Evolutionary conservation across 306 rosid genomes (phyloP), one percentile per base, ranked within the genome.

Genomic region (Gillenia trifoliata): DNA sequence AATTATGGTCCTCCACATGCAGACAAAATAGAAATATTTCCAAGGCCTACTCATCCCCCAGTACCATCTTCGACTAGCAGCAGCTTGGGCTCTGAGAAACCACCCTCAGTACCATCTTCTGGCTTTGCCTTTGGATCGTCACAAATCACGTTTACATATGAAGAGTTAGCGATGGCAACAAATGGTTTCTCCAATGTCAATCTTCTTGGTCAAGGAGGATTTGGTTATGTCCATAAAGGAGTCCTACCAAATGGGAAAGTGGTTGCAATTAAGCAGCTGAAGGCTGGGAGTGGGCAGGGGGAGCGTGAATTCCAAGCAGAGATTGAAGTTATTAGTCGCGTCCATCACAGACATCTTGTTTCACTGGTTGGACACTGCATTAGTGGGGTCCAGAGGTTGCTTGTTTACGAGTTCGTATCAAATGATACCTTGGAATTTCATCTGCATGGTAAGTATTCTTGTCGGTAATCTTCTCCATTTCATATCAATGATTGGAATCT

Each of bases 301-400:
- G 91, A 89, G 66, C 94, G 94, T 16, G 94, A 89, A 72, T 89
- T 89, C 47, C 83, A 64, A 72, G 89, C 93, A 1, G 93, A 86
- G 83, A 88, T 89, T 0, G 93, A 89, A 70, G 85, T 89, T 78
- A 87, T 89, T 71, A 71, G 86, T 68, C 91, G 88, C 28, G 87
- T 89, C 61, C 94, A 89, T 83, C 91, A 89, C 70, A 79, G 86
- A 43, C 86, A 89, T 59, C 94, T 89, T 64, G 94, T 89, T 77
- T 81, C 89, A 41, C 78, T 89, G 28, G 89, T 87, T 77, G 94
- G 94, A 64, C 80, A 71, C 70, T 86, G 91, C 81, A 73, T 77
- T 75, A 72, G 88, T 59, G 89, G 83, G 61, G 60, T 33, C 50
- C 82, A 71, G 55, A 87, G 86, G 79, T 41, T 89, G 83, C 91